These are phyloP conservation scores for Calocybe cyanea DNA, from an alignment of 768 basidiomycete species.

Conservation along the genomic window DNA sequence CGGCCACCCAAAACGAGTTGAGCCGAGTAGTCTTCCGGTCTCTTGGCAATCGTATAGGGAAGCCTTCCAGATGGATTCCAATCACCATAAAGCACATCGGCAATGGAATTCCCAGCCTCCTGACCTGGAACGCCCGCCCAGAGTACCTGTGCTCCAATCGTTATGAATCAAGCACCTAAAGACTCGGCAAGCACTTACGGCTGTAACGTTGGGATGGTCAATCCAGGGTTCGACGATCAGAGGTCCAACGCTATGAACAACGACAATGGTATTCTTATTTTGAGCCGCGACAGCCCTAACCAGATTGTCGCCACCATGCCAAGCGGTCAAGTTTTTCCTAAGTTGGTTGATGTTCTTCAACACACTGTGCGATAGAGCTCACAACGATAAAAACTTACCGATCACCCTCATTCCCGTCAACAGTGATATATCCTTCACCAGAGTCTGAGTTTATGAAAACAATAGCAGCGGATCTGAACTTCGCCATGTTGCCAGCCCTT, in stretches of 20 bases:
- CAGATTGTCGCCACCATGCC: conserved; percentile 70
- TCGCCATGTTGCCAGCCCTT: conserved; percentile 43
- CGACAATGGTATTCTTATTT: conserved; percentile 70
- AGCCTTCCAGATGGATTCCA: conserved; percentile 67
- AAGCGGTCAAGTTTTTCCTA: conserved; percentile 67
- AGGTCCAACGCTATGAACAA: conserved; percentile 62
- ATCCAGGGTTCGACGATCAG: conserved; percentile 65
- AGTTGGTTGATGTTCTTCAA: background rate
- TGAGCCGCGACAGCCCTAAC: conserved; percentile 63
- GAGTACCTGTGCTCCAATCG: conserved; percentile 34
- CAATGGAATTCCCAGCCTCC: conserved; percentile 66
- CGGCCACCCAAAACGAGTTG: conserved; percentile 37
- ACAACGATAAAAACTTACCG: conserved; percentile 38
- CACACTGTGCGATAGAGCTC: conserved; percentile 8
- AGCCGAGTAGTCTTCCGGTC: conserved; percentile 52
- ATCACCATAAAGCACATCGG: conserved; percentile 66
- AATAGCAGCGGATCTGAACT: conserved; percentile 57
- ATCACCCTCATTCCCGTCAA: conserved; percentile 78
- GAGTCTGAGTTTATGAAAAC: conserved; percentile 84
- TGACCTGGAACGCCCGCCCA: conserved; percentile 68
- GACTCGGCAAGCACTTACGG: conserved; percentile 35
- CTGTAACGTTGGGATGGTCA: conserved; percentile 68
- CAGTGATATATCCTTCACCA: conserved; percentile 79
- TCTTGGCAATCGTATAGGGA: conserved; percentile 74
- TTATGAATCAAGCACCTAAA: conserved; percentile 21